Evolutionary conservation across 352 stramenopile species (phyloP), one percentile per base, ranked within the genome.

Genomic region (Phytophthora meadii): DNA sequence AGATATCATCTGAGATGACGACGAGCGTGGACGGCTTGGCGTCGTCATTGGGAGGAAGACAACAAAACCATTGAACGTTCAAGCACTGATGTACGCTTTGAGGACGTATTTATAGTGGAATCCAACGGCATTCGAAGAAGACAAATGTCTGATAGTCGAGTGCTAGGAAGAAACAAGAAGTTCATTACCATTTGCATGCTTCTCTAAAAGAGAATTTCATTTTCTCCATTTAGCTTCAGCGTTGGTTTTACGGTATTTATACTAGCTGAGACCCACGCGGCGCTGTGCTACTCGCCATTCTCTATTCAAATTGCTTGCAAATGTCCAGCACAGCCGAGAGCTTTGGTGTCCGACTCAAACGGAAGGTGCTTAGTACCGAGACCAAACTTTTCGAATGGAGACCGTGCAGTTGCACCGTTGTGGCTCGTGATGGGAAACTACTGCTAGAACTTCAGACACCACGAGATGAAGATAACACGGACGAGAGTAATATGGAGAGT

Each of bases 381-480:
- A 87, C 80, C 10, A 79, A 89, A 6, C 59, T 93, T 44, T 82
- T 91, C 58, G 84, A 93, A 62, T 91, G 84, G 82, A 69, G 71
- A 4, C 74, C 70, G 42, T 91, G 80, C 44, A 61, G 44, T 12
- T 91, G 84, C 50, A 49, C 46, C 24, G 54, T 68, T n/a, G 28
- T 89, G 52, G 76, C 68, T 4, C 52, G 54, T 22, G 67, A 81
- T 6, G 58, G 65, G 2, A 68, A 56, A 5, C 51, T 88, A 39
- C 50, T 84, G 30, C 44, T 91, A 19, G 44, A 64, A 34, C 49
- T 75, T 50, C 67, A 68, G 39, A 62, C 53, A 0, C 40, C 54
- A 39, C 36, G 62, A 37, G 62, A 73, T 10, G 70, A 82, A 48
- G 72, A 77, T 17, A 52, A 50, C 1, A 46, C 62, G 17, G 57